Percentiles rank a stretch among this genome's conserved stretches.
phyloP scores from a whole-genome alignment of 75 land plant species.

The Pinus albicaulis region DNA sequence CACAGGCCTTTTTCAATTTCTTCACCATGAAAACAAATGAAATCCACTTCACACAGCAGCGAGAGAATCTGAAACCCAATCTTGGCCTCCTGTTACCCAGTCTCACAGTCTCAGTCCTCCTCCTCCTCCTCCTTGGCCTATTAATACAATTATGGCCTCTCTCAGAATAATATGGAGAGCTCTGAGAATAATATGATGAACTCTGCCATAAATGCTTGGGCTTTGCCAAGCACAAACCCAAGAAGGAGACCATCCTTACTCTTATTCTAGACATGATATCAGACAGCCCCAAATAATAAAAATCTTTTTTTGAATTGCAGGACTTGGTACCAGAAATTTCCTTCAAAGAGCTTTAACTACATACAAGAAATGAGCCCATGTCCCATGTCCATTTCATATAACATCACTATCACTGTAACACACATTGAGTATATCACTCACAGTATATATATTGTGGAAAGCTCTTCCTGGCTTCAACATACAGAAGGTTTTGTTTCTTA shows the following conservation, averaged over 20 bases:
- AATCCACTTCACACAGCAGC: conserved; percentile 4
- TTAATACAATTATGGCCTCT: too few species aligned
- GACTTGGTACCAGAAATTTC: background rate
- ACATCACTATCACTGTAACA: background rate
- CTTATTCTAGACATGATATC: background rate
- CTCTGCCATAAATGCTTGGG: background rate
- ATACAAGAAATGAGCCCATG: background rate
- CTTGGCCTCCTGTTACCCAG: background rate
- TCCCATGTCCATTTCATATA: background rate
- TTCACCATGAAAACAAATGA: background rate
- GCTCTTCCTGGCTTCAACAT: background rate
- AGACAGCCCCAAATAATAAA: background rate
- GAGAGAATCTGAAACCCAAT: background rate
- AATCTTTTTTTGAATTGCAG: background rate
- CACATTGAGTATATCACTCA: background rate
- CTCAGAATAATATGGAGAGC: background rate
- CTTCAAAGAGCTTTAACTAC: background rate
- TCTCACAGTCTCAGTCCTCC: conserved; percentile 3
- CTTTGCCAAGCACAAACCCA: conserved; percentile 7
- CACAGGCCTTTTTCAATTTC: background rate
- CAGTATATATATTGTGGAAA: background rate
- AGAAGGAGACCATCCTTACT: background rate
- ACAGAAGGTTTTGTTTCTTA: too few species aligned
- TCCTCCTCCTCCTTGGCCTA: background rate
- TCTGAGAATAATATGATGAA: background rate